A percentile compares a stretch with the other conserved stretches of the same genome.
Conservation (phyloP, 306 rosid species). For the Pyrus bretschneideri region DNA sequence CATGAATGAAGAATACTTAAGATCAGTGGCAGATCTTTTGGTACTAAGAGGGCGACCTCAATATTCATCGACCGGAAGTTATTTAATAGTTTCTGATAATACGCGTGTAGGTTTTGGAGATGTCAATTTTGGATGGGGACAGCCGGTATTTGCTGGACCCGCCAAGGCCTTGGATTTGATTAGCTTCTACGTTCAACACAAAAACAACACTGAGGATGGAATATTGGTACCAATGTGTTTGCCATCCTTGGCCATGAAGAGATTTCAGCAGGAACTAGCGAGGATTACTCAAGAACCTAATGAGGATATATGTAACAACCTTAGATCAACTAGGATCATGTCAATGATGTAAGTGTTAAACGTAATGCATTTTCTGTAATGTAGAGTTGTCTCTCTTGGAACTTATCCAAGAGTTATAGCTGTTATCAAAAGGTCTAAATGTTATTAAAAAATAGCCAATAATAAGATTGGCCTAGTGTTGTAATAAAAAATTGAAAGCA, state of each 20-base stretch:
- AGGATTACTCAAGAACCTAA: neutral
- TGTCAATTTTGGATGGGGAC: slow-evolving; percentile 53
- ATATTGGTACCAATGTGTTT: slow-evolving; percentile 26
- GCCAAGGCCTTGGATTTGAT: neutral
- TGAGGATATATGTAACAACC: neutral
- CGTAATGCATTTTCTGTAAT: too few relatives aligned
- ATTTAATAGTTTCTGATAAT: slow-evolving; percentile 18
- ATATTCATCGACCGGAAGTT: neutral
- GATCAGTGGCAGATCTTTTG: slow-evolving; percentile 31
- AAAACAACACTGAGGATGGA: slow-evolving; percentile 32
- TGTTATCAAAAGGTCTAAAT: too few relatives aligned
- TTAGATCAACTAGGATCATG: neutral
- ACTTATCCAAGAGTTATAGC: too few relatives aligned
- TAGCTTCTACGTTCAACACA: neutral
- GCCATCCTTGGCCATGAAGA: slow-evolving; percentile 31
- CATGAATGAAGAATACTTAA: slow-evolving; percentile 30
- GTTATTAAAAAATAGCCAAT: too few relatives aligned
- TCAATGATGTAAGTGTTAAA: neutral
- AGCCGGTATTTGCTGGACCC: slow-evolving; percentile 22
- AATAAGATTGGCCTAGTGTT: too few relatives aligned
- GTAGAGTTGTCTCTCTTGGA: too few relatives aligned
- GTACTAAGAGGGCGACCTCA: slow-evolving; percentile 19
- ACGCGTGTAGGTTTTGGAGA: neutral
- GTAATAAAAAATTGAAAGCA: too few relatives aligned
- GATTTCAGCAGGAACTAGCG: slow-evolving; percentile 21